Conservation (phyloP, 1,284 basidiomycete species). For the Pascua guehoae region DNA sequence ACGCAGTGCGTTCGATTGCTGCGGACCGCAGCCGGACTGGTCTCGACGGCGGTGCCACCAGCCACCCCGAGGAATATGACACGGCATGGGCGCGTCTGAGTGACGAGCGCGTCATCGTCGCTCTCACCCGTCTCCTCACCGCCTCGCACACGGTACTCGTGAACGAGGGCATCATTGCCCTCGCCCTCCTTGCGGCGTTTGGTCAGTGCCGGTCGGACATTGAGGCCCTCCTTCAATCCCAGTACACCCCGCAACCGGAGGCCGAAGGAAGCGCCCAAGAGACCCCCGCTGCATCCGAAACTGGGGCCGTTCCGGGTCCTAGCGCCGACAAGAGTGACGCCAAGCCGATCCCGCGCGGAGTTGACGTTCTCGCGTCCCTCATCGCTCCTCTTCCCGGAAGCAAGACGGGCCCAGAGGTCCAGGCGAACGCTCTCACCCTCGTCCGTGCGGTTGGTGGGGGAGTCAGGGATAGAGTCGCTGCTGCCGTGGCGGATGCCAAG, state of each 20-base stretch:
- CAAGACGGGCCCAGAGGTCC: constrained; percentile 3
- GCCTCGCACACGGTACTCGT: constrained; percentile 76
- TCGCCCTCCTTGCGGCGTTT: constrained; percentile 61
- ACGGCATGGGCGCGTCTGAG: constrained; percentile 57
- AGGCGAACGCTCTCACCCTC: constrained; percentile 12
- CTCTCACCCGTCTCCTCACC: constrained; percentile 68
- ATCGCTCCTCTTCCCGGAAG: constrained; percentile 2
- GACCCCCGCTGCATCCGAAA: too few species aligned
- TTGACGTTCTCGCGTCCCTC: constrained; percentile 5
- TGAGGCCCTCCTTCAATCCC: neutral
- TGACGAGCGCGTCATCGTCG: constrained; percentile 57
- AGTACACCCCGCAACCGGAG: neutral
- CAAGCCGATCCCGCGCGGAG: neutral
- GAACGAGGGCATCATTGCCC: constrained; percentile 81
- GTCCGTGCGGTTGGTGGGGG: neutral
- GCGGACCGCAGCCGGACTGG: too few species aligned
- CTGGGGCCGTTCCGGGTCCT: neutral
- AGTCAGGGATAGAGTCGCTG: too few species aligned
- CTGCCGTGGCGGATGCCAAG: too few species aligned
- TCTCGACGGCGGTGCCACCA: neutral
- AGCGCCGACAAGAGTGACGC: neutral
- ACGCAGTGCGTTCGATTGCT: constrained; percentile 20
- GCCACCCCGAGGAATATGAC: constrained; percentile 38
- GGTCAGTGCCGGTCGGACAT: constrained; percentile 38
- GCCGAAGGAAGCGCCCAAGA: neutral